Conservation (phyloP, 306 rosid species). For the Elaeagnus macrophylla region DNA sequence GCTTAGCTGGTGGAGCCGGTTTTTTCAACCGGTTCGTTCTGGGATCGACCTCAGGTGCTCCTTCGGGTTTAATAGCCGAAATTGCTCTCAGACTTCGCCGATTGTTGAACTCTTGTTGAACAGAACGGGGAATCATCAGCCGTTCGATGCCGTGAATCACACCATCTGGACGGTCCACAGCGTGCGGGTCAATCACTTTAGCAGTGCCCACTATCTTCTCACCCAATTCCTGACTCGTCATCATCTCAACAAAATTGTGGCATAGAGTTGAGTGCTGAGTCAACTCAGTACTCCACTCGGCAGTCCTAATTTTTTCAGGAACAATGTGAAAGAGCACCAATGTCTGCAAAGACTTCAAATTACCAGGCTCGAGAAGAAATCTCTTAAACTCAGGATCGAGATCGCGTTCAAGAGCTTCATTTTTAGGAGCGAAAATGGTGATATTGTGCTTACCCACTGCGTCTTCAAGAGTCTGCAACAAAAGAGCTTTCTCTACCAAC, state of each 20-base stretch:
- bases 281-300: slow-evolving; percentile 16
- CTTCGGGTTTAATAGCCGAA: slow-evolving; percentile 24
- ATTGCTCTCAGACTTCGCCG: slow-evolving; percentile 17
- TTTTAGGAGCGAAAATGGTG: slow-evolving; percentile 23
- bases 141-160: slow-evolving; percentile 27
- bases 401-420: slow-evolving; percentile 27
- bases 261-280: slow-evolving; percentile 9
- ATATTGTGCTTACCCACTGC: slow-evolving; percentile 18
- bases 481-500: slow-evolving; percentile 21
- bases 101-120: slow-evolving; percentile 21
- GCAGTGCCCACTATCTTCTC: slow-evolving; percentile 20
- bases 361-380: slow-evolving; percentile 23
- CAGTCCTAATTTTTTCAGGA: slow-evolving; percentile 13
- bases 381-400: slow-evolving; percentile 26
- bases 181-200: slow-evolving; percentile 18
- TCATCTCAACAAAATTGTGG: slow-evolving; percentile 6
- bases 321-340: slow-evolving; percentile 23
- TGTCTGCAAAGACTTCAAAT: slow-evolving; percentile 19
- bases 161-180: slow-evolving; percentile 21
- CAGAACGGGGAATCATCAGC: slow-evolving; percentile 18
- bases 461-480: slow-evolving; percentile 18
- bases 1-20: slow-evolving; percentile 15
- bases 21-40: slow-evolving; percentile 24
- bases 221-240: slow-evolving; percentile 6
- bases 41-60: slow-evolving; percentile 29